phyloP scores from a whole-genome alignment of 1,284 basidiomycete genomes.

The Microbotryum silenes-acaulis region DNA sequence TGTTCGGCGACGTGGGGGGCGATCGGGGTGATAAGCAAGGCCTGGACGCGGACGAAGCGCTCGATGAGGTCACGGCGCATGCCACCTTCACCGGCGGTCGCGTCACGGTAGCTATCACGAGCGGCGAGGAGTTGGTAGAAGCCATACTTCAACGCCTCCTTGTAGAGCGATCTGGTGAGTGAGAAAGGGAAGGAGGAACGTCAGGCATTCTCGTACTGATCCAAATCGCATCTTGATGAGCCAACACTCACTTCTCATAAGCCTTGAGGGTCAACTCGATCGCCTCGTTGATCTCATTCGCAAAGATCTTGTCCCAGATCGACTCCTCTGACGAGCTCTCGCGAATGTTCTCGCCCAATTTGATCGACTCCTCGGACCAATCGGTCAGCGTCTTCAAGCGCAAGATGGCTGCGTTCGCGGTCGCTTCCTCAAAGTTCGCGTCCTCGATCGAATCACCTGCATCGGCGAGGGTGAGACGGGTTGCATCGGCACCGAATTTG shows the following conservation, averaged over 20 bases:
- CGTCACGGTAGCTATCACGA: constrained; percentile 94
- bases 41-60: constrained; percentile 73
- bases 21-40: constrained; percentile 76
- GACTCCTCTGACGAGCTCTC: constrained; percentile 55
- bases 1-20: constrained; percentile 94
- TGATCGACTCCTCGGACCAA: constrained; percentile 62
- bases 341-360: constrained; percentile 11
- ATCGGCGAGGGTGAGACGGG: constrained; percentile 85
- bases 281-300: constrained; percentile 81
- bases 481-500: constrained; percentile 90
- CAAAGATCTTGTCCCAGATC: constrained; percentile 69
- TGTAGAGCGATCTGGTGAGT: constrained; percentile 71
- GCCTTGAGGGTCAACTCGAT: constrained; percentile 69
- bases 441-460: constrained; percentile 97
- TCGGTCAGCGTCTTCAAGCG: constrained; percentile 82
- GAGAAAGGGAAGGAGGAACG: neutral
- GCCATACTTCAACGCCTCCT: constrained; percentile 88
- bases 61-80: constrained; percentile 75
- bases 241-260: constrained; percentile 61
- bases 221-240: too few species aligned
- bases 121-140: constrained; percentile 92
- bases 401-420: constrained; percentile 94
- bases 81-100: constrained; percentile 61
- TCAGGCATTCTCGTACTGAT: constrained; percentile 1
- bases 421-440: constrained; percentile 98